Percentiles rank a stretch among this genome's conserved stretches.
Conservation (phyloP, 2,329 filamentous ascomycete species). For the Xylariales sp. region DNA sequence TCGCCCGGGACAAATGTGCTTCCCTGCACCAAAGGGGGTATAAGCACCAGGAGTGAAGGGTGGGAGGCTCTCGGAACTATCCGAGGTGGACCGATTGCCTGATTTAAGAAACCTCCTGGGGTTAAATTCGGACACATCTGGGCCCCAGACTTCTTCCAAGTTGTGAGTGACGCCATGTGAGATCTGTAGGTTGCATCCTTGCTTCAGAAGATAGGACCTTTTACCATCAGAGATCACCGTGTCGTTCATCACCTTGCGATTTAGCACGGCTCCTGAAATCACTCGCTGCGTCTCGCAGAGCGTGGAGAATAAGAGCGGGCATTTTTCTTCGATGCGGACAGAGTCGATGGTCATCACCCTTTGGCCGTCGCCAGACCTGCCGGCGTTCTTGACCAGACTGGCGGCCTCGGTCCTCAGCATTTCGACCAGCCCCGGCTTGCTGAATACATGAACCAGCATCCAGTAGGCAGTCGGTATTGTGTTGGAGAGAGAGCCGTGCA, state of each 20-base stretch:
- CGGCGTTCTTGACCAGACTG: constrained; percentile 9
- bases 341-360: constrained; percentile 28
- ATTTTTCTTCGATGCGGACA: constrained; percentile 28
- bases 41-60: constrained; percentile 11
- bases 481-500: constrained; percentile 22
- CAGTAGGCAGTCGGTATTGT: constrained; percentile 33
- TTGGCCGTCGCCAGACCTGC: constrained; percentile 1
- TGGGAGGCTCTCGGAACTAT: not conserved
- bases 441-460: constrained; percentile 25
- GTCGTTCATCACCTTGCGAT: constrained; percentile 35
- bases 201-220: constrained; percentile 24
- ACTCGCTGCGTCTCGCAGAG: constrained; percentile 42
- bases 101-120: constrained; percentile 11
- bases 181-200: constrained; percentile 24
- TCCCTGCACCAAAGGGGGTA: constrained; percentile 28
- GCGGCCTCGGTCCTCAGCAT: constrained; percentile 25
- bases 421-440: constrained; percentile 17
- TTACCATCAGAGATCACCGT: constrained; percentile 22
- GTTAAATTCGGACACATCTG: constrained; percentile 18
- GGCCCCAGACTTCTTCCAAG: constrained; percentile 5
- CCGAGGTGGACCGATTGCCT: not conserved
- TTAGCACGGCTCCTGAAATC: constrained; percentile 29
- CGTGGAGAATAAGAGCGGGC: constrained; percentile 37
- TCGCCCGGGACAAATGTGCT: constrained; percentile 25
- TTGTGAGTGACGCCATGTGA: constrained; percentile 18